A percentile compares a stretch with the other conserved stretches of the same genome.
Evolutionary conservation across 345 rosid species (phyloP).

Genomic region (Lenwebbia sp.): DNA sequence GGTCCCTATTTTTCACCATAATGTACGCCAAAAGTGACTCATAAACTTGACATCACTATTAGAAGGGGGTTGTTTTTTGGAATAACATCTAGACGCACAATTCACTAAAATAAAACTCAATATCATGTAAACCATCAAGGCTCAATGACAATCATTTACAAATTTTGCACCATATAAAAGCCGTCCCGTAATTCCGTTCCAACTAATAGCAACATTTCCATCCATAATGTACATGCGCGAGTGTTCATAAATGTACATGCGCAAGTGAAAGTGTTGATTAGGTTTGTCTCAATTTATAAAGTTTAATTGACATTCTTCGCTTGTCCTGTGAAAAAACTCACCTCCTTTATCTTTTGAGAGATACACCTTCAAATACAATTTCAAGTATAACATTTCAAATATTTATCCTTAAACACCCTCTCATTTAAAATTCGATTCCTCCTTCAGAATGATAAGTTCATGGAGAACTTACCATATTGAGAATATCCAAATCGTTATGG

Average conservation of each 20-base stretch:
- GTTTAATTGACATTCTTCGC: too few species aligned
- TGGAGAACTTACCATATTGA: neutral
- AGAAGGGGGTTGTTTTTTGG: neutral
- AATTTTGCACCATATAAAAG: too few species aligned
- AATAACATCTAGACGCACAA: neutral
- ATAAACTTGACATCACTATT: neutral
- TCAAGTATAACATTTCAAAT: neutral
- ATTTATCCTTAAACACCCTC: neutral
- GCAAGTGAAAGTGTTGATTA: neutral
- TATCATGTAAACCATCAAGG: neutral
- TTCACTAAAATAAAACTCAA: neutral
- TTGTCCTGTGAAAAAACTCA: too few species aligned
- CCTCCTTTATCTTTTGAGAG: neutral
- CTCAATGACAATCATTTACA: neutral
- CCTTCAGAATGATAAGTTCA: neutral
- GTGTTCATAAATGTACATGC: too few species aligned
- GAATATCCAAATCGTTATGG: neutral
- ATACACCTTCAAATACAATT: neutral
- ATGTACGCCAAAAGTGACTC: neutral
- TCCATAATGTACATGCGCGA: neutral
- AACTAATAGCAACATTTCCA: neutral
- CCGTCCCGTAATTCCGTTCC: neutral
- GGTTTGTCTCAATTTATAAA: neutral
- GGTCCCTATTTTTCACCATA: neutral
- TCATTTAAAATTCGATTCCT: too few species aligned